phyloP scores from a whole-genome alignment of 1,284 basidiomycete genomes.

The Termitomyces sp. region DNA sequence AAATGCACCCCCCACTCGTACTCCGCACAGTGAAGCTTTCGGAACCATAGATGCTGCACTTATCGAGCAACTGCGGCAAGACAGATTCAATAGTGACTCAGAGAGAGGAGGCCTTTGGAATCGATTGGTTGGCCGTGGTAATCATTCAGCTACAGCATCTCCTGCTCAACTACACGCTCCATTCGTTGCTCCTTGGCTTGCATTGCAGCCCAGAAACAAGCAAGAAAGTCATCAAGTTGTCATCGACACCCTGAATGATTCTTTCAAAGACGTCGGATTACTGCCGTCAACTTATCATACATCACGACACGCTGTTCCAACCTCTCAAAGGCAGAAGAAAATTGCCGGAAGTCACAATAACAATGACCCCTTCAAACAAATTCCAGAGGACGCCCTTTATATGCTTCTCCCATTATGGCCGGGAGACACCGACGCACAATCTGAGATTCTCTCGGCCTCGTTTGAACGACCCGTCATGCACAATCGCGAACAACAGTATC shows the following conservation, averaged over 20 bases:
- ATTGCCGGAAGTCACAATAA: conserved; percentile 19
- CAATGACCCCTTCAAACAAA: conserved; percentile 50
- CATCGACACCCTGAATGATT: conserved; percentile 64
- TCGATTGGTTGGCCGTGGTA: conserved; percentile 20
- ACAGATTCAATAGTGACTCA: conserved; percentile 20
- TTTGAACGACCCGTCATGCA: conserved; percentile 38
- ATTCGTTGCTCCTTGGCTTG: conserved; percentile 67
- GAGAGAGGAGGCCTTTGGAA: conserved; percentile 19
- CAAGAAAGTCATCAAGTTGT: conserved; percentile 64
- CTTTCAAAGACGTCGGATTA: conserved; percentile 73
- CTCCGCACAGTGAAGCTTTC: conserved; percentile 71
- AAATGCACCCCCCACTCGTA: conserved; percentile 42
- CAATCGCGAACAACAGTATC: conserved; percentile 55
- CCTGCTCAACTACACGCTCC: conserved; percentile 31
- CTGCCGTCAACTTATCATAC: conserved; percentile 52
- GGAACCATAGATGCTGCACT: conserved; percentile 59
- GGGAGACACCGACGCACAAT: conserved; percentile 56
- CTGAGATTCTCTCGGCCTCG: conserved; percentile 20
- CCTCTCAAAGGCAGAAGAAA: conserved; percentile 27
- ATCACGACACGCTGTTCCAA: conserved; percentile 18
- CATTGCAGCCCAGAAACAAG: conserved; percentile 54
- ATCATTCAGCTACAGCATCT: conserved; percentile 18
- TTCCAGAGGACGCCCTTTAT: conserved; percentile 64
- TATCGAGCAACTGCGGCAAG: conserved; percentile 45
- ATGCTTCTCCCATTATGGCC: conserved; percentile 83